A percentile compares a stretch with the other conserved stretches of the same genome.
These are phyloP conservation scores for Eutypella sp. DNA, from an alignment of 2,329 filamentous ascomycete species.

Conservation along the genomic window DNA sequence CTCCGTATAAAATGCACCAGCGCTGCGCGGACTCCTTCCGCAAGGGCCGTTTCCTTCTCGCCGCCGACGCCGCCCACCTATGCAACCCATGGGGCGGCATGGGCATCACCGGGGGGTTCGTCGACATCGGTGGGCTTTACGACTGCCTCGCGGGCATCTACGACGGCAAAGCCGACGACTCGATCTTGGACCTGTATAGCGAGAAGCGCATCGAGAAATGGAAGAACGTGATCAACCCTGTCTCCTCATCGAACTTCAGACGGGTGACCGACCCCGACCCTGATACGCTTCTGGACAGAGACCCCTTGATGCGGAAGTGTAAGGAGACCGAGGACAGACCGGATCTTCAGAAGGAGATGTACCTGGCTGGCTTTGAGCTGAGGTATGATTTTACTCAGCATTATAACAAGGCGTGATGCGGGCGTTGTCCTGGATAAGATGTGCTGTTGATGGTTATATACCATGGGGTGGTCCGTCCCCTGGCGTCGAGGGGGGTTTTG, in stretches of 20 bases:
- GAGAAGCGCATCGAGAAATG: constrained; percentile 42
- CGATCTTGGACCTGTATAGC: constrained; percentile 40
- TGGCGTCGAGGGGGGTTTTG: no score
- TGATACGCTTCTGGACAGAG: constrained; percentile 31
- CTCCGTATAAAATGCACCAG: constrained; percentile 58
- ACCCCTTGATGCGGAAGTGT: constrained; percentile 35
- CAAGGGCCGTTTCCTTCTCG: constrained; percentile 52
- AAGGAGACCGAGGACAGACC: constrained; percentile 31
- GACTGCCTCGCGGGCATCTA: constrained; percentile 50
- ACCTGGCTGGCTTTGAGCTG: constrained; percentile 31
- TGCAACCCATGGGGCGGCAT: constrained; percentile 54
- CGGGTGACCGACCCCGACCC: constrained; percentile 38
- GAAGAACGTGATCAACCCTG: constrained; percentile 37
- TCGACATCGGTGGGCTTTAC: constrained; percentile 57
- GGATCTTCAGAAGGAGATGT: constrained; percentile 27
- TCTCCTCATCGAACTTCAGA: constrained; percentile 39
- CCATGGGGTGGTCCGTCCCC: no score
- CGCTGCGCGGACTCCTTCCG: constrained; percentile 52
- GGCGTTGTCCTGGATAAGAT: no score
- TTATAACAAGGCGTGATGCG: constrained; percentile 25
- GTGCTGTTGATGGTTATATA: no score
- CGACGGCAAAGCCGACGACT: constrained; percentile 37
- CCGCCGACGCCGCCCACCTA: constrained; percentile 56
- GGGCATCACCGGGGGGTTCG: constrained; percentile 59
- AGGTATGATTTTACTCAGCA: constrained; percentile 42